Base-by-base conservation (phyloP, 192 early-diverging fungal genomes). In the Ambispora gerdemannii region DNA sequence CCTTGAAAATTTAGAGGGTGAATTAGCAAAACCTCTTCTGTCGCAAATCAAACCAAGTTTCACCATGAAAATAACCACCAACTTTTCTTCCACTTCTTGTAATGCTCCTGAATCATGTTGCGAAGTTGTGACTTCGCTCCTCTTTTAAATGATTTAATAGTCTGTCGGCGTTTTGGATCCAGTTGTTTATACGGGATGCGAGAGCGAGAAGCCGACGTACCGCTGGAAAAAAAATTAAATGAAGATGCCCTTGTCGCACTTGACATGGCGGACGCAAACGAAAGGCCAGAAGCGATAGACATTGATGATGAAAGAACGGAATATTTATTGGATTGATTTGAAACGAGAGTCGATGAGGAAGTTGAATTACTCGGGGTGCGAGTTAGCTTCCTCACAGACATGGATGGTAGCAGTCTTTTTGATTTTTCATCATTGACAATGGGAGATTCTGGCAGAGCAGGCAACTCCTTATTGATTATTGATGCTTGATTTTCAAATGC, bases 61-160 rank as follows among this genome's bases (percentile, higher is more conserved):
- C 35, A 50, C 4, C 63, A 65, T 55, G 20, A 62, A 24, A 36
- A 38, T n/a, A 10, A 50, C 11, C 3, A 66, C 47, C 25, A 32
- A 66, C 64, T 49, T 17, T 66, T 50, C 25, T 66, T 50, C 49
- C 47, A 50, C 20, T 50, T 20, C 11, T 27, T 66, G 43, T 66
- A 66, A 51, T 66, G 25, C 20, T 51, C 51, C 47, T 66, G 64
- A 50, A 66, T 66, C 64, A 51, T 66, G 2, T 32, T 50, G 22
- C 25, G 64, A 66, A 66, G 64, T 28, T 31, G 64, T 4, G n/a
- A 31, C 20, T 66, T 66, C 17, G 25, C 64, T 50, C 49, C 64
- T 49, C 4, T 13, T 66, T 66, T 51, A 66, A 66, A 66, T 15
- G 64, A 66, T 51, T 50, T 66, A 17, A 66, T 66, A 7, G 22